phyloP scores from a whole-genome alignment of 495 filamentous ascomycete genomes.

The Penicillium pulvis region DNA sequence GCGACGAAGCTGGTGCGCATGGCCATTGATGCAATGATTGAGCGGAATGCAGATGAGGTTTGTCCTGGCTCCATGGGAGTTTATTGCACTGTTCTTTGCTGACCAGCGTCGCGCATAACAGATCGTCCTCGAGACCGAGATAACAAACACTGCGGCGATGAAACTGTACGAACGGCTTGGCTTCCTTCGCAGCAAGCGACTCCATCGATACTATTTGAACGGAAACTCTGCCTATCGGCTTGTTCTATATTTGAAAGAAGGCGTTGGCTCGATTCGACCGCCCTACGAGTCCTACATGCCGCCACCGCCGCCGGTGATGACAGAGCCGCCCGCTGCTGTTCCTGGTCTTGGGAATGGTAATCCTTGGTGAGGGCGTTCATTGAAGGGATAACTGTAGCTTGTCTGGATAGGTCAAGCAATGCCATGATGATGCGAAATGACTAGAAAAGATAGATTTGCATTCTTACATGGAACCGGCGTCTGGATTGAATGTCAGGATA shows the following conservation, averaged over 20 bases:
- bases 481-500: slow-evolving; percentile 5
- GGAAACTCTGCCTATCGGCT: slow-evolving; percentile 93
- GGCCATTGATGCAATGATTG: slow-evolving; percentile 91
- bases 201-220: slow-evolving; percentile 96
- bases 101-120: slow-evolving; percentile 29
- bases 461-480: slow-evolving; percentile 18
- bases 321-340: slow-evolving; percentile 9
- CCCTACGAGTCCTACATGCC: slow-evolving; percentile 42
- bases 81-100: slow-evolving; percentile 8
- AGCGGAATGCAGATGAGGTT: slow-evolving; percentile 83
- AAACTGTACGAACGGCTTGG: slow-evolving; percentile 92
- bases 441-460: slow-evolving; percentile 26
- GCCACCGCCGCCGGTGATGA: slow-evolving; percentile 13
- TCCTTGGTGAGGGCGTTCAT: slow-evolving; percentile 4
- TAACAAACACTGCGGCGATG: slow-evolving; percentile 89
- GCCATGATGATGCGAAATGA: slow-evolving; percentile 30
- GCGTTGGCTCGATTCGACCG: slow-evolving; percentile 44
- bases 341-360: slow-evolving; percentile 25
- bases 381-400: neutral
- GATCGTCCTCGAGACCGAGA: slow-evolving; percentile 95
- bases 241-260: slow-evolving; percentile 77
- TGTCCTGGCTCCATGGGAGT: slow-evolving; percentile 8
- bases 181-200: slow-evolving; percentile 87
- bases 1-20: slow-evolving; percentile 85
- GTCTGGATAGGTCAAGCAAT: neutral